A percentile compares a stretch with the other conserved stretches of the same genome.
These are phyloP conservation scores for Peniophora sp. DNA, from an alignment of 1,284 basidiomycete species.

Conservation along the genomic window DNA sequence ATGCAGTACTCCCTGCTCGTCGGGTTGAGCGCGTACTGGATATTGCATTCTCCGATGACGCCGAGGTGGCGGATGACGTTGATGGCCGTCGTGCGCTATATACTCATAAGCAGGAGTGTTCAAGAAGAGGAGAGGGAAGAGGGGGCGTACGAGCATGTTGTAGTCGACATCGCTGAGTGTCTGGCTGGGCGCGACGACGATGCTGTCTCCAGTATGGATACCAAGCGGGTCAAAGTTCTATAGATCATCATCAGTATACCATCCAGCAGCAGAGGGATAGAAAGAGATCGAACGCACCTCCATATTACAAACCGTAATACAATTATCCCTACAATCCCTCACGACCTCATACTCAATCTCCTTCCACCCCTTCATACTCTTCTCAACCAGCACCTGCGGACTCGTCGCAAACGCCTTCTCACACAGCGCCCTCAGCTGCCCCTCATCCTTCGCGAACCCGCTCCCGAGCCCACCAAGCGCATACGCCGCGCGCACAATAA, in stretches of 20 bases:
- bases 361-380: slow-evolving; percentile 99
- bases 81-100: slow-evolving; percentile 79
- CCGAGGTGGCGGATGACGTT: slow-evolving; percentile 97
- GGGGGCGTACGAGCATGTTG: slow-evolving; percentile 78
- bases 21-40: slow-evolving; percentile 97
- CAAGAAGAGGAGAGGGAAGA: no score
- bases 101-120: no score
- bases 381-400: slow-evolving; percentile 96
- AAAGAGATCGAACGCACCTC: slow-evolving; percentile 53
- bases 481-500: slow-evolving; percentile 95
- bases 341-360: slow-evolving; percentile 99
- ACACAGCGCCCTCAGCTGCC: slow-evolving; percentile 82
- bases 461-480: slow-evolving; percentile 93
- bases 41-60: slow-evolving; percentile 97
- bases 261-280: slow-evolving; percentile 3
- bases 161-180: slow-evolving; percentile 97
- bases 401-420: slow-evolving; percentile 93
- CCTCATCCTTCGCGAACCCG: slow-evolving; percentile 90
- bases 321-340: slow-evolving; percentile 95
- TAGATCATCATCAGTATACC: slow-evolving; percentile 1
- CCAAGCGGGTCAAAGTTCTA: slow-evolving; percentile 98
- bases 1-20: slow-evolving; percentile 95
- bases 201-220: slow-evolving; percentile 99
- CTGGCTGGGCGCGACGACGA: slow-evolving; percentile 96
- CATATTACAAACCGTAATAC: slow-evolving; percentile 99